Base-by-base conservation (phyloP, 2,329 filamentous ascomycete species). In the Fusarium sp. region DNA sequence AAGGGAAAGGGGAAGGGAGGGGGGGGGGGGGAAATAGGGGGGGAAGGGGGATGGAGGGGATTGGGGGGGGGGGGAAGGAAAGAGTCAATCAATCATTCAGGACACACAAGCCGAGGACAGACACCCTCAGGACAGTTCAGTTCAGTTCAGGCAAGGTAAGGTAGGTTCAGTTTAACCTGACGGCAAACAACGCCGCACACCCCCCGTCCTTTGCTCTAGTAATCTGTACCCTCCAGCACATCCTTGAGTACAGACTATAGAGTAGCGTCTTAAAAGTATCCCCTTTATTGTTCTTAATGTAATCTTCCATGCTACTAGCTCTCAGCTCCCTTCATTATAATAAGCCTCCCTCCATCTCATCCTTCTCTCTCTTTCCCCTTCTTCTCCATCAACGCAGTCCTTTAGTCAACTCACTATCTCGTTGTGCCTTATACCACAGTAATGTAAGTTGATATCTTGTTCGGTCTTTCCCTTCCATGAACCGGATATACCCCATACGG, bases 301-400 rank as follows among this genome's bases (percentile, higher is more conserved):
- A 29, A 52, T 58, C 35, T 43, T 33, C 31, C 31, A 33, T 52
- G n/a, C 41, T 38, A 50, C 61, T 49, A 47, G 56, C 48, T 59
- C 36, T 45, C 48, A 31, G 44, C 49, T 57, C 57, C 61, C 52
- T 64, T 65, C 35, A 62, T 65, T 65, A 65, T 65, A 65, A 65
- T 62, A 68, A 63, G 61, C 58, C 61, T 61, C 54, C 38, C 49
- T 62, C 64, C 48, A 49, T 47, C 55, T 48, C 52, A 29, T 17
- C 32, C 48, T n/a, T 53, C 41, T 51, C 38, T 19, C 38, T 46
- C 49, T 21, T 53, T 39, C 27, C 38, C 8, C 41, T 62, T 58
- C 37, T 41, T 65, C 61, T 65, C 52, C 31, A 65, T 62, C 61
- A 65, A 65, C 61, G 61, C 50, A 52, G 49, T 45, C 45, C 45